phyloP scores from a whole-genome alignment of 2,329 filamentous ascomycete genomes.

The Colletotrichum trifolii region DNA sequence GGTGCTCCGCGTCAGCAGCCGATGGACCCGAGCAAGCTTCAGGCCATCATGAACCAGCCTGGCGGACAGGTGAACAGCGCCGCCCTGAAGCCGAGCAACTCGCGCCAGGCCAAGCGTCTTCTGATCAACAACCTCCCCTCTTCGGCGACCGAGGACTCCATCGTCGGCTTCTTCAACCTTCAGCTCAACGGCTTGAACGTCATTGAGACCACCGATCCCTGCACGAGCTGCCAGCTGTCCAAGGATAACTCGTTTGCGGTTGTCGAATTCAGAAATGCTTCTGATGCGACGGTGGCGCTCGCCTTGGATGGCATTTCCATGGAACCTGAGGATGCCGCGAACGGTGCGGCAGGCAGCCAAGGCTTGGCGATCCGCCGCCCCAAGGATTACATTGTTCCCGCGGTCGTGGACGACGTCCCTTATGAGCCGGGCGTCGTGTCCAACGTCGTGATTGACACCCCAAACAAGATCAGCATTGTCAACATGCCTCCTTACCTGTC shows the following conservation, averaged over 20 bases:
- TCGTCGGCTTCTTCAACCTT: constrained; percentile 92
- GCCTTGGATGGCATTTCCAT: constrained; percentile 91
- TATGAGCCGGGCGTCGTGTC: constrained; percentile 83
- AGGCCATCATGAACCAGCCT: constrained; percentile 95
- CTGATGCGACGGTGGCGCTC: constrained; percentile 90
- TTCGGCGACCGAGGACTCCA: constrained; percentile 77
- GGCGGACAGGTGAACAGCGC: constrained; percentile 76
- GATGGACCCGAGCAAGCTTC: constrained; percentile 93
- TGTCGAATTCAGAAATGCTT: constrained; percentile 87
- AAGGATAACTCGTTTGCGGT: constrained; percentile 84
- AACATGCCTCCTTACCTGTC: constrained; percentile 89
- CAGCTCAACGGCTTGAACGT: constrained; percentile 98
- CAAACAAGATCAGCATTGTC: constrained; percentile 93
- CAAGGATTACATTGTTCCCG: constrained; percentile 96
- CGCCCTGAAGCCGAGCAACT: constrained; percentile 91
- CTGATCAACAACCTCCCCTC: constrained; percentile 85
- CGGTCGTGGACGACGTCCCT: constrained; percentile 76
- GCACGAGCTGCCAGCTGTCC: constrained; percentile 83
- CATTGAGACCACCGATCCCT: constrained; percentile 84
- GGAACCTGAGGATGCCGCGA: constrained; percentile 74
- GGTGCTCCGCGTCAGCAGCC: constrained; percentile 94
- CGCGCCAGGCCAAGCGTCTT: constrained; percentile 92
- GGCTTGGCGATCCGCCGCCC: constrained; percentile 85
- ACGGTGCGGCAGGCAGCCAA: constrained; percentile 59
- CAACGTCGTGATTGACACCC: constrained; percentile 86